A percentile compares a stretch with the other conserved stretches of the same genome.
Conservation (phyloP, 768 basidiomycete genomes). For the Lactarius akahatsu region DNA sequence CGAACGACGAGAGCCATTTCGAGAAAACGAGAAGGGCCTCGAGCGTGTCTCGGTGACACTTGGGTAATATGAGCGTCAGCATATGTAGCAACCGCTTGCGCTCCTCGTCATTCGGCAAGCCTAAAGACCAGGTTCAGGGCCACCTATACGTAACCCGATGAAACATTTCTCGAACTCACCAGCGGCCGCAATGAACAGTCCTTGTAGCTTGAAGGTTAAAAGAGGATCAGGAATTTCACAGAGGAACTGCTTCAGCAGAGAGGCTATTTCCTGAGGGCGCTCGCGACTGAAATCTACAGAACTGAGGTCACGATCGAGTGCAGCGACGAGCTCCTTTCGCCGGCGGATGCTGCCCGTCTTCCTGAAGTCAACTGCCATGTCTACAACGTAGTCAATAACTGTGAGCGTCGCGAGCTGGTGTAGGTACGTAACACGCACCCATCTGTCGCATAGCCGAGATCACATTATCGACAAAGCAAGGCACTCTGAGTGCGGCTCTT, state of each 20-base stretch:
- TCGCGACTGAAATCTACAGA: conserved; percentile 91
- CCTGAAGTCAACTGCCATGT: conserved; percentile 98
- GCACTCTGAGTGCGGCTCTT: conserved; percentile 78
- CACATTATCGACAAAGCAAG: conserved; percentile 97
- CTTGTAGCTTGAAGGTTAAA: conserved; percentile 91
- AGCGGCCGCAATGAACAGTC: conserved; percentile 83
- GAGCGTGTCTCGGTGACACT: conserved; percentile 93
- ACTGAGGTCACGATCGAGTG: conserved; percentile 87
- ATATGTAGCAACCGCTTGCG: conserved; percentile 84
- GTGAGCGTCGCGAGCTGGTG: conserved; percentile 12
- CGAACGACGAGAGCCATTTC: conserved; percentile 99
- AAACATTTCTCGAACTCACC: conserved; percentile 49
- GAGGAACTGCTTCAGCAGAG: conserved; percentile 94
- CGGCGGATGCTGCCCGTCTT: conserved; percentile 97
- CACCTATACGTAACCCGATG: conserved; percentile 6
- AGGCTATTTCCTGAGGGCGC: conserved; percentile 95
- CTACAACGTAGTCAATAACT: conserved; percentile 41
- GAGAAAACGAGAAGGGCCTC: conserved; percentile 97
- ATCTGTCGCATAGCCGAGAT: conserved; percentile 98
- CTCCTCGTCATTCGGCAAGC: conserved; percentile 68
- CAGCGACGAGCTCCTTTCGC: conserved; percentile 84
- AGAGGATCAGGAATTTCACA: conserved; percentile 95
- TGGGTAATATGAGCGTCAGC: conserved; percentile 82
- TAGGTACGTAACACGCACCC: conserved; percentile 57
- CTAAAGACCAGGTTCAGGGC: conserved; percentile 42